A percentile compares a stretch with the other conserved stretches of the same genome.
Conservation (phyloP, 2,329 filamentous ascomycete species). For the Aspergillus niger region DNA sequence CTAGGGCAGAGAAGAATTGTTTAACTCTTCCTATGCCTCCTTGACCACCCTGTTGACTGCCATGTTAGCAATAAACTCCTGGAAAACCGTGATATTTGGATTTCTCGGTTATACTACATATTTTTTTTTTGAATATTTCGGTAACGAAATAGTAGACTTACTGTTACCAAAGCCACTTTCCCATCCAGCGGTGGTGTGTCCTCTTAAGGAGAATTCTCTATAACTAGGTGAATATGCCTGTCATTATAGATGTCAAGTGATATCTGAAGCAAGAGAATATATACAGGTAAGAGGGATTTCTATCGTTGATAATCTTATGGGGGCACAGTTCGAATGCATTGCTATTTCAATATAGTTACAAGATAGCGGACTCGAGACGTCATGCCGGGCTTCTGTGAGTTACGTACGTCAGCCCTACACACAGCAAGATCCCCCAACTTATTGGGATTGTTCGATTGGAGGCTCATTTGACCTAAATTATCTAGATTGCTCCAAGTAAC, state of each 20-base stretch:
- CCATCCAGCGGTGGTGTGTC: not conserved
- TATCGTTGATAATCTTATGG: not conserved
- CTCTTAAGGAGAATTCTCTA: conserved; percentile 23
- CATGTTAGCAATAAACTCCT: not conserved
- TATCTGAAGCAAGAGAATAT: not conserved
- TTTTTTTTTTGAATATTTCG: not conserved
- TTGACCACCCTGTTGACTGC: not conserved
- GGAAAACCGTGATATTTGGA: not conserved
- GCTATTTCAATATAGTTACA: not conserved
- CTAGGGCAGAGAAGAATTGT: not conserved
- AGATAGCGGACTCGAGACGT: not conserved
- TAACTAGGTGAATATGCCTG: conserved; percentile 28
- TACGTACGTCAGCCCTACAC: not conserved
- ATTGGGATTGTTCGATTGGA: not conserved
- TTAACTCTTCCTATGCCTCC: not conserved
- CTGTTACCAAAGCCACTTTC: not conserved
- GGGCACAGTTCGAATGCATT: too few species aligned
- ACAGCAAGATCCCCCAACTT: not conserved
- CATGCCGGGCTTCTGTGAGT: not conserved
- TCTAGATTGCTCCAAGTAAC: not conserved
- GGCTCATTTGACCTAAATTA: not conserved
- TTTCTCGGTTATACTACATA: not conserved
- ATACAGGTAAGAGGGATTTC: not conserved
- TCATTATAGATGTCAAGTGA: conserved; percentile 19
- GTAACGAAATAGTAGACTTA: not conserved